phyloP scores from a whole-genome alignment of 495 filamentous ascomycete genomes.

The Penicillium crystallinum region DNA sequence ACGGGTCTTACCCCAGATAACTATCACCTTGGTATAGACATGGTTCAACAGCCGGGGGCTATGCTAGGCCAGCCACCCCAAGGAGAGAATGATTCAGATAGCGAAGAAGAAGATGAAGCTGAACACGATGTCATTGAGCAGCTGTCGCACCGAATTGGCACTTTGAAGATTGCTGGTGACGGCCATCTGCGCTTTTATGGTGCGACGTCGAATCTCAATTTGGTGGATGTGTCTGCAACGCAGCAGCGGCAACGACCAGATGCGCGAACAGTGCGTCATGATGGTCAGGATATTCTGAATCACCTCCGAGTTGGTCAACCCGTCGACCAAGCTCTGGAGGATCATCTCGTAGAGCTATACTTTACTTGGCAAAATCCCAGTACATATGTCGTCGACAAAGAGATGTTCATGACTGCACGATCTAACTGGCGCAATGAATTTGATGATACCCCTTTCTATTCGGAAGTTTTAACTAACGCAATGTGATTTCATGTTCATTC shows the following conservation, averaged over 20 bases:
- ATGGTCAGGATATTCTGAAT: slow-evolving; percentile 44
- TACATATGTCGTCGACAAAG: slow-evolving; percentile 45
- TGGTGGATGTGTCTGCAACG: slow-evolving; percentile 42
- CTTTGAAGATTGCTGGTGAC: slow-evolving; percentile 44
- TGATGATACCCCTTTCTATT: slow-evolving; percentile 45
- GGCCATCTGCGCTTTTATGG: slow-evolving; percentile 47
- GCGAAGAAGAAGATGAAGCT: slow-evolving; percentile 41
- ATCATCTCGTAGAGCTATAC: slow-evolving; percentile 46
- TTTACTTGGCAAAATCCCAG: slow-evolving; percentile 50
- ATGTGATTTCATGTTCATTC: slow-evolving; percentile 30
- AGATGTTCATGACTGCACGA: slow-evolving; percentile 42
- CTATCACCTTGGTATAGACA: slow-evolving; percentile 31
- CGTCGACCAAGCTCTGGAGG: slow-evolving; percentile 38
- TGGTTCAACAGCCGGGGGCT: slow-evolving; percentile 30
- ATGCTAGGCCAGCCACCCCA: slow-evolving; percentile 18
- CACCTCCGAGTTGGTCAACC: slow-evolving; percentile 40
- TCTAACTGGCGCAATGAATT: slow-evolving; percentile 38
- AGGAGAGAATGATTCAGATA: slow-evolving; percentile 34
- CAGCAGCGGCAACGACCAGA: slow-evolving; percentile 48
- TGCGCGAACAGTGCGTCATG: slow-evolving; percentile 42
- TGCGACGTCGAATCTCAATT: slow-evolving; percentile 44
- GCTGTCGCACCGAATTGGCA: slow-evolving; percentile 43
- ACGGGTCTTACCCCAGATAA: slow-evolving; percentile 27
- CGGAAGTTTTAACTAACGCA: slow-evolving; percentile 45
- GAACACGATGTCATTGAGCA: slow-evolving; percentile 45